Conservation (phyloP, 2,329 filamentous ascomycete species). For the Didymella glomerata region DNA sequence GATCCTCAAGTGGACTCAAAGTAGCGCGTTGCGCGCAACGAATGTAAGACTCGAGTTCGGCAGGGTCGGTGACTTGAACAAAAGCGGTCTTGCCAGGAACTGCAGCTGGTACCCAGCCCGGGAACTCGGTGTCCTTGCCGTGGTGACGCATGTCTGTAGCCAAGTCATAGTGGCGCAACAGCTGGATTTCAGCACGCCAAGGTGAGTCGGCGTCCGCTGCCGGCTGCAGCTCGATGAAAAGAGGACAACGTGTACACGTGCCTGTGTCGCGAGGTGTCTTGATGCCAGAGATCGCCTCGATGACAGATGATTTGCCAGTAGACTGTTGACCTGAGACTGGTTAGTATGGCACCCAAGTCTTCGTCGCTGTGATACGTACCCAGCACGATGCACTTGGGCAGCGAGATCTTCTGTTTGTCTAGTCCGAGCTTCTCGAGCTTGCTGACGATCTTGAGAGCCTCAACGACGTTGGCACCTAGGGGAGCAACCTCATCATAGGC, state of each 20-base stretch:
- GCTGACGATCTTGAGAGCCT: slow-evolving; percentile 71
- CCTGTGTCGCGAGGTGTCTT: slow-evolving; percentile 74
- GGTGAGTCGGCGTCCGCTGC: slow-evolving; percentile 53
- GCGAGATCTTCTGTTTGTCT: slow-evolving; percentile 69
- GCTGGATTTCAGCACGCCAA: slow-evolving; percentile 74
- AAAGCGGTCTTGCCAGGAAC: slow-evolving; percentile 63
- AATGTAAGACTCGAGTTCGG: slow-evolving; percentile 72
- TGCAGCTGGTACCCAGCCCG: slow-evolving; percentile 67
- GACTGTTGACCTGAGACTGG: slow-evolving; percentile 69
- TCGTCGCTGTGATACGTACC: slow-evolving; percentile 54
- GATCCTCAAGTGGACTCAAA: slow-evolving; percentile 69
- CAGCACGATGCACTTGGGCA: slow-evolving; percentile 83
- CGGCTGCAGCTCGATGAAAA: slow-evolving; percentile 76
- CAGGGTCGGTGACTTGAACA: slow-evolving; percentile 67
- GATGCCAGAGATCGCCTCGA: slow-evolving; percentile 65
- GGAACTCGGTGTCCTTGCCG: slow-evolving; percentile 60
- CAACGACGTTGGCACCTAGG: slow-evolving; percentile 70
- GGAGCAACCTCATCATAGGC: slow-evolving; percentile 20
- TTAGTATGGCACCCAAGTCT: neutral
- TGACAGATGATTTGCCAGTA: slow-evolving; percentile 77
- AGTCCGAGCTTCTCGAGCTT: slow-evolving; percentile 74
- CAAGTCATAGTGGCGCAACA: slow-evolving; percentile 72
- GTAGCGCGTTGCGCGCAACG: slow-evolving; percentile 79
- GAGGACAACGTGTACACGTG: slow-evolving; percentile 81
- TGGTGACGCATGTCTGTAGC: slow-evolving; percentile 48